These are phyloP conservation scores for Pyricularia sp. DNA, from an alignment of 2,329 filamentous ascomycete genomes.

Conservation along the genomic window DNA sequence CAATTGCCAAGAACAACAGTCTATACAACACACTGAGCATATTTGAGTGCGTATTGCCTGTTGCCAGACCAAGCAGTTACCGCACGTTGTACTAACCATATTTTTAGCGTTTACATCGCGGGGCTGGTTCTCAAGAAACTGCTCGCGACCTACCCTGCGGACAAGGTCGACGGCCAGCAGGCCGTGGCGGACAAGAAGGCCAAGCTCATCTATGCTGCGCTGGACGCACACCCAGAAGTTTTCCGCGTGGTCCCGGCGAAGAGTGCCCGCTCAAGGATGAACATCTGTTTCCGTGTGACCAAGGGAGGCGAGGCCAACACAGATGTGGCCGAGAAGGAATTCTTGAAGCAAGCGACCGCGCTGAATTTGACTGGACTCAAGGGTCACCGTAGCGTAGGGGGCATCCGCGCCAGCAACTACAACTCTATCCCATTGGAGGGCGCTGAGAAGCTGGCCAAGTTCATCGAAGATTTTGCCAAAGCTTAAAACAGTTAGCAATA, in stretches of 20 bases:
- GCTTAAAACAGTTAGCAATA: background rate
- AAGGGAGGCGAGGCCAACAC: constrained; percentile 36
- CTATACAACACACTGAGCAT: constrained; percentile 94
- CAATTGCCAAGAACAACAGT: constrained; percentile 81
- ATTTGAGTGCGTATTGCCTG: constrained; percentile 48
- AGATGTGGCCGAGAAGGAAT: constrained; percentile 63
- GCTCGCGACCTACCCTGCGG: constrained; percentile 43
- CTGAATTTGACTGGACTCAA: constrained; percentile 67
- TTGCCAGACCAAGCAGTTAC: background rate
- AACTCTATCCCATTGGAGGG: constrained; percentile 64
- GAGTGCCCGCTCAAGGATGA: constrained; percentile 72
- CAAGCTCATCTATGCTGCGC: constrained; percentile 56
- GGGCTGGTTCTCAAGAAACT: constrained; percentile 78
- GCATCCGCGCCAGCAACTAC: constrained; percentile 80
- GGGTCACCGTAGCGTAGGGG: constrained; percentile 76
- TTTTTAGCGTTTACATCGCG: constrained; percentile 63
- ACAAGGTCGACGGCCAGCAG: constrained; percentile 67
- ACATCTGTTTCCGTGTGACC: constrained; percentile 77
- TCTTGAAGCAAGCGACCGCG: constrained; percentile 59
- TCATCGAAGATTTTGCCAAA: constrained; percentile 41
- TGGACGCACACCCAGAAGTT: constrained; percentile 60
- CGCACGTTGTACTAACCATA: background rate
- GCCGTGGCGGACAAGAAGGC: constrained; percentile 63
- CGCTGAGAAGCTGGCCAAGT: constrained; percentile 53
- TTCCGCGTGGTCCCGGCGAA: constrained; percentile 70